Base-by-base conservation (phyloP, 768 basidiomycete species). In the Auricularia sp. region DNA sequence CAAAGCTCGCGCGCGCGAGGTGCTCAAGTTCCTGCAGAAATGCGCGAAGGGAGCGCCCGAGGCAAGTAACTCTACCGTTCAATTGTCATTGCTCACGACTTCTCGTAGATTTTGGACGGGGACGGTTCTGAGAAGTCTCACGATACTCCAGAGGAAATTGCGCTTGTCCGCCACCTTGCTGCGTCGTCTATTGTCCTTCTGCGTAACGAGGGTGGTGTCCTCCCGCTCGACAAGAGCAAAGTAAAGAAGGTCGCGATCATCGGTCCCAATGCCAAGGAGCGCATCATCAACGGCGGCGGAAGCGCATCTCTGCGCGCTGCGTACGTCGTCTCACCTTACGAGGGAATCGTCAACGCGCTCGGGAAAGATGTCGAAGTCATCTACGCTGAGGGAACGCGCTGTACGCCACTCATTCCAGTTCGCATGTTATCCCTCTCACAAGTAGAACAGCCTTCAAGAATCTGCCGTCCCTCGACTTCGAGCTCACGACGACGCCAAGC, bases 211-310 rank as follows among this genome's bases (percentile, higher is more conserved):
- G 71, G 74, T 10, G 69, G 74, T 2, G 69, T 87, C n/a, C 75
- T 91, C 16, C 89, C 89, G 2, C 66, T 88, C 4, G 66, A 65
- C 21, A 39, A 61, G 29, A 71, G 70, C 35, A 36, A 68, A 59
- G 73, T 79, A 44, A 80, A 79, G 68, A 82, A 77, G 65, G 75
- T 91, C 47, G 85, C 84, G 3, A 76, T 89, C 59, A 85, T 89
- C 64, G 88, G 88, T 1, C 85, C 88, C 2, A 89, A 89, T 72
- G 84, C 83, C 54, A 83, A 83, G 71, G 83, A 82, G 62, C 74
- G 81, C 45, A 78, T 88, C 5, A 83, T 89, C 56, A 90, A 88
- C 21, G 87, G 87, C 13, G 91, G 90, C 33, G 90, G 90, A 39
- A 87, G 88, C 10, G 86, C 87, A 10, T 73, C 75, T 2, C 78